A percentile compares a stretch with the other conserved stretches of the same genome.
Evolutionary conservation across 177 flowering plant genomes (phyloP).

Genomic region (Tripterygium wilfordii): DNA sequence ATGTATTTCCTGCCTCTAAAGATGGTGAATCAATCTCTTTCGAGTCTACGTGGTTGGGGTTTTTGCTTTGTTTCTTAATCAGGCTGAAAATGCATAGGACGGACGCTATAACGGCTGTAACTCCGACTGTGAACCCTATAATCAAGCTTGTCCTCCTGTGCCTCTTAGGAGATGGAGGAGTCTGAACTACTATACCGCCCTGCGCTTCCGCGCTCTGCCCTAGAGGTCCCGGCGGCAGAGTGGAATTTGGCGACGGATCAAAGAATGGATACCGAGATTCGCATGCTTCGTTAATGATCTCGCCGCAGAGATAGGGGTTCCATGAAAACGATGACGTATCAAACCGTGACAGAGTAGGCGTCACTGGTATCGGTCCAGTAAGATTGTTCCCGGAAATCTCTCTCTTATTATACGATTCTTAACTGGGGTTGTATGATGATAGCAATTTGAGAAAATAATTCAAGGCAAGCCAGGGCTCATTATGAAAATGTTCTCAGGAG

Average conservation of each 20-base stretch:
- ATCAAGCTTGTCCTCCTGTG: slow-evolving; percentile 13
- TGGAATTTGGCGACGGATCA: slow-evolving; percentile 3
- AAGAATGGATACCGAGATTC: slow-evolving; percentile 22
- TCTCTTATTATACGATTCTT: slow-evolving; percentile 25
- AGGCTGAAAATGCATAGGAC: slow-evolving; percentile 9
- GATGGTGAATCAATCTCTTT: too few relatives aligned
- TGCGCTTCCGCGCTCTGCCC: slow-evolving; percentile 18
- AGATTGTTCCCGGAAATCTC: slow-evolving; percentile 33
- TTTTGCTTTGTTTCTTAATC: slow-evolving; percentile 5
- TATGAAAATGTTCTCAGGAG: too few relatives aligned
- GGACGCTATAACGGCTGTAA: slow-evolving; percentile 2
- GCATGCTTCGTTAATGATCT: slow-evolving; percentile 25
- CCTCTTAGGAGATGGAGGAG: slow-evolving; percentile 12
- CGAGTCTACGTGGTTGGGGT: neutral
- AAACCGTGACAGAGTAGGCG: slow-evolving; percentile 28
- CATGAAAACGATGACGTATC: slow-evolving; percentile 20
- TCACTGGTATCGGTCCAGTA: slow-evolving; percentile 29
- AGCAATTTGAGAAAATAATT: too few relatives aligned
- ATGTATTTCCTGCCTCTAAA: too few relatives aligned
- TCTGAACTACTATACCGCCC: slow-evolving; percentile 8
- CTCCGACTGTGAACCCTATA: slow-evolving; percentile 17
- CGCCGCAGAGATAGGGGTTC: slow-evolving; percentile 36
- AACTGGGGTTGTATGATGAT: too few relatives aligned
- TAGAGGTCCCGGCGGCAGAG: slow-evolving; percentile 14
- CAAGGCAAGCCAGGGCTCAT: too few relatives aligned